Base-by-base conservation (phyloP, 1,139 yeast species). In the Nakaseomyces bracarensis region DNA sequence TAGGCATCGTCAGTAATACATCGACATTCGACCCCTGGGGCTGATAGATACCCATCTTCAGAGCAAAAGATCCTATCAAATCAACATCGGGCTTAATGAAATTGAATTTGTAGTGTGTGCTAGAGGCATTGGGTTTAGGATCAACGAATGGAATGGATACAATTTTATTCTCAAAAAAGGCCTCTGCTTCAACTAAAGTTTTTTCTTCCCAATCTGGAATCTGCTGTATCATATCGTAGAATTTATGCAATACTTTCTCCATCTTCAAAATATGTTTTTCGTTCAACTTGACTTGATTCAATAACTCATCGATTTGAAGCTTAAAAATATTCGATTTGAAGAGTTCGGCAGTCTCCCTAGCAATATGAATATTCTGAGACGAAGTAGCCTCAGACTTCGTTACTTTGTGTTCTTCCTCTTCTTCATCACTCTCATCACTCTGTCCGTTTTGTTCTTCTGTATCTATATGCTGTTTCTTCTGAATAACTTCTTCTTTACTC, bases 281-380 rank as follows among this genome's bases (percentile, higher is more conserved):
- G 54, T 83, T 83, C 36, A 87, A 64, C 51, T 76, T 76, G 36
- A 89, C 74, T 61, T 87, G 96, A 50, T 77, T 75, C 56, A 91
- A 68, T 34, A 91, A 69, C 59, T 89, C 97, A 62, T 89, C 98
- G 43, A 89, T 87, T 65, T 91, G 95, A 45, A 91, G 68, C 63
- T 91, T 91, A 75, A 91, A 89, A 45, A 91, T 86, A 63, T 89
- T 89, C 11, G 96, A 86, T 58, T 87, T 86, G 75, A 89, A 91
- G 40, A 89, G 68, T 59, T 87, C 96, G 0, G 95, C 93, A 0
- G 97, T 84, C 60, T 89, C 96, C 54, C 95, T 72, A 0, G 96
- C 96, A 3, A 83, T 72, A 57, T 89, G 96, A 38, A 89, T 78
- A 46, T 91, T 96, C 54, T 85, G 91, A 1, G 95, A 85, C 0